Percentiles rank a stretch among this genome's conserved stretches.
phyloP scores from a whole-genome alignment of 768 basidiomycete genomes.

The Tephrocybe sp. region DNA sequence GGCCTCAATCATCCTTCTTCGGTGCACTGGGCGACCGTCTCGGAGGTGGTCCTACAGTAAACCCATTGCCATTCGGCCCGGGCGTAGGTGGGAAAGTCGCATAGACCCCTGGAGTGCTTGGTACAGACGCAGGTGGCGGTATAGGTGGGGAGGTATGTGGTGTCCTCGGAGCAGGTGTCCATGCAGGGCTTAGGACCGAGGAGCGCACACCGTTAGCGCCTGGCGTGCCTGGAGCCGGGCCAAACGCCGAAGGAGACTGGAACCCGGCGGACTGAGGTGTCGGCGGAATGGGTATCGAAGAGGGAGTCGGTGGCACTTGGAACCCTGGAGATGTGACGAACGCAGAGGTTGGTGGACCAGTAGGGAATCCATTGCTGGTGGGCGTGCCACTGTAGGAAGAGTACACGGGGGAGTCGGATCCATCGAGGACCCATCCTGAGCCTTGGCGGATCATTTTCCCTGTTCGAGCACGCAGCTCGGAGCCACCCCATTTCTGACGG shows the following conservation, averaged over 20 bases:
- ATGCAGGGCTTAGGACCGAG: constrained; percentile 17
- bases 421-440: constrained; percentile 60
- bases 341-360: constrained; percentile 7
- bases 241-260: constrained; percentile 12
- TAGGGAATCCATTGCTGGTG: constrained; percentile 27
- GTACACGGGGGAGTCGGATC: constrained; percentile 35
- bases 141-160: neutral
- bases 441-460: constrained; percentile 57
- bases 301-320: constrained; percentile 5
- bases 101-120: constrained; percentile 33
- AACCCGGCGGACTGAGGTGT: constrained; percentile 9
- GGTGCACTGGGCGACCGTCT: constrained; percentile 19
- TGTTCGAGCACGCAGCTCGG: constrained; percentile 59
- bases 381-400: constrained; percentile 34
- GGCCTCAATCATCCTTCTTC: constrained; percentile 37
- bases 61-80: constrained; percentile 25
- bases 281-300: constrained; percentile 1
- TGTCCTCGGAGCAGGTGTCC: constrained; percentile 16
- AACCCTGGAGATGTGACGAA: neutral
- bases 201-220: constrained; percentile 12
- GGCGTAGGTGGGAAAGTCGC: constrained; percentile 34
- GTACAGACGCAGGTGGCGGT: constrained; percentile 11
- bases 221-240: constrained; percentile 11
- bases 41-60: constrained; percentile 24
- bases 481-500: constrained; percentile 69